Evolutionary conservation across 768 basidiomycete species (phyloP).

Genomic region (Leccinum rimulosum): DNA sequence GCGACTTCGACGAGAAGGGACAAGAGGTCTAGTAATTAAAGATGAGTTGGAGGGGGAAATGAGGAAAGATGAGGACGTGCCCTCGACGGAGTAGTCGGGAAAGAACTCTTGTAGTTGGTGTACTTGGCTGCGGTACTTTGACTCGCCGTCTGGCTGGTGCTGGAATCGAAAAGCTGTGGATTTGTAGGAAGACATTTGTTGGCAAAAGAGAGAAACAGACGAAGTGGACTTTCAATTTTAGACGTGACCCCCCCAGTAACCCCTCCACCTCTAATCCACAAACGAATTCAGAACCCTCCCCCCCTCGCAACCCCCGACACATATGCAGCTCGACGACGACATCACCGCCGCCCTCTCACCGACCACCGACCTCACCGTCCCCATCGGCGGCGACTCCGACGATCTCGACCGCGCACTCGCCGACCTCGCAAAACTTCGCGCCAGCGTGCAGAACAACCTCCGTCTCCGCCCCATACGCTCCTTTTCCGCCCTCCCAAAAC

Average conservation of each 20-base stretch:
- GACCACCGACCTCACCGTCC: conserved; percentile 23
- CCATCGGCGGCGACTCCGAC: conserved; percentile 36
- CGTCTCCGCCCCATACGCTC: conserved; percentile 75
- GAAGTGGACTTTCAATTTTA: conserved; percentile 27
- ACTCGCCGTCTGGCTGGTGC: conserved; percentile 18
- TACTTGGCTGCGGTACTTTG: conserved; percentile 53
- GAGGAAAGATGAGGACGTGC: conserved; percentile 34
- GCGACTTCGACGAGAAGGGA: conserved; percentile 63
- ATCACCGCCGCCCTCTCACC: conserved; percentile 33
- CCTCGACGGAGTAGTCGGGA: conserved; percentile 67
- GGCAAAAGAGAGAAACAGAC: background rate
- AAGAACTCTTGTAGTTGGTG: conserved; percentile 70
- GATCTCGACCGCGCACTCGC: conserved; percentile 69
- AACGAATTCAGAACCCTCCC: too few species aligned
- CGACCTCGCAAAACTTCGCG: conserved; percentile 64
- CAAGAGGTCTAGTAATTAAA: conserved; percentile 49
- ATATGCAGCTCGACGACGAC: conserved; percentile 25
- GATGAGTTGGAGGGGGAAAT: conserved; percentile 10
- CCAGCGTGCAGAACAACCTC: conserved; percentile 73
- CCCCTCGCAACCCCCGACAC: conserved; percentile 21
- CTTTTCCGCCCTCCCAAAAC: conserved; percentile 48
- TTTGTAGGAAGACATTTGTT: conserved; percentile 34
- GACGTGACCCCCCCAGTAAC: conserved; percentile 18
- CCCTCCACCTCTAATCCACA: conserved; percentile 4
- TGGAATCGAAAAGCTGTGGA: conserved; percentile 28